Base-by-base conservation (phyloP, 2,329 filamentous ascomycete species). In the Penicillium frequentans region DNA sequence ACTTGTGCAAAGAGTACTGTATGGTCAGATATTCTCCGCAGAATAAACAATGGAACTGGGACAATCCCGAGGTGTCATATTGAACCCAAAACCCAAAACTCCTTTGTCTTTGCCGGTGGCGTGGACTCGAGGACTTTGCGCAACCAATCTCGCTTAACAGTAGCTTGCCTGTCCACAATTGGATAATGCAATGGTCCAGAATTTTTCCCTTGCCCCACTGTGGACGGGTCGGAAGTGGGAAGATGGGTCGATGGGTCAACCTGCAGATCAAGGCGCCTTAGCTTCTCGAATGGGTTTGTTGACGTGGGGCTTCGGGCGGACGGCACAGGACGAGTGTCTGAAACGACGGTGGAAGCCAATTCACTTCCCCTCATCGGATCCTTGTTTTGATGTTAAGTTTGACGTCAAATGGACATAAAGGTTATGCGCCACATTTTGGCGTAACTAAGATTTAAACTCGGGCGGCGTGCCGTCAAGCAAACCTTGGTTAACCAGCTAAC, bases 91-190 rank as follows among this genome's bases (percentile, higher is more conserved):
- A 49, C n/a, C 23, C 31, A 35, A 49, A 35, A 27, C 16, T 9
- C 33, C 16, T 37, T 37, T 37, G 33, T 27, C 24, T 37, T 37
- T 37, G 27, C 23, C 31, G 21, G 47, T 23, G 14, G 23, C 47
- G 35, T 19, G 33, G 21, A 26, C 33, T 27, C 19, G 26, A 16
- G 21, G 23, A 14, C 8, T 21, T 35, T 19, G 33, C 23, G 26
- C 47, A 51, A 44, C 39, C 53, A 61, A 55, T 58, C 23, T 61
- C 60, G 60, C 55, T 61, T 62, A 59, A 49, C 6, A n/a, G 16
- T 37, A 27, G 24, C 39, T 49, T 33, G 42, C 27, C 9, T 49
- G 47, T 39, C 45, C 23, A 43, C 42, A 50, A 39, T 27, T 35
- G 33, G 14, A 14, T 16, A 24, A 49, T 49, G 21, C 29, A 26